Conservation (phyloP, 345 rosid genomes). For the Chamaenerion angustifolium region DNA sequence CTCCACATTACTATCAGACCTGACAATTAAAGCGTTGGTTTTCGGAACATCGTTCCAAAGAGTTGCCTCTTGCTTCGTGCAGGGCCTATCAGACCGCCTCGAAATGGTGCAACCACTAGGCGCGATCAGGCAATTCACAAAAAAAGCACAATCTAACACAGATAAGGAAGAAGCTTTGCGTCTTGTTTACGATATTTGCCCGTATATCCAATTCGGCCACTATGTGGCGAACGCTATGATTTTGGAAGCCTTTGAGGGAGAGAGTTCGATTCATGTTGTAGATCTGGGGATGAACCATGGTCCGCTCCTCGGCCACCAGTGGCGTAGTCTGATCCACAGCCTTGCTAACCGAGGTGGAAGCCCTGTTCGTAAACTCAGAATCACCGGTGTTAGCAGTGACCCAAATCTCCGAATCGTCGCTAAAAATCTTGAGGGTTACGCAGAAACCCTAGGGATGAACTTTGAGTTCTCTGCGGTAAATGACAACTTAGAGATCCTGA, state of each 20-base stretch:
- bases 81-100: constrained; percentile 34
- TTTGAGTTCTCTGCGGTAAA: constrained; percentile 17
- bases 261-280: constrained; percentile 41
- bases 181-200: constrained; percentile 30
- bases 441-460: constrained; percentile 12
- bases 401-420: constrained; percentile 19
- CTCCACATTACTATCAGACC: constrained; percentile 27
- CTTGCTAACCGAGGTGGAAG: constrained; percentile 17
- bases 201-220: constrained; percentile 37
- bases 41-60: constrained; percentile 35
- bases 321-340: constrained; percentile 22
- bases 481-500: constrained; percentile 25
- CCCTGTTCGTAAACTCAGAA: constrained; percentile 18
- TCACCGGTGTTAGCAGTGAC: constrained; percentile 17
- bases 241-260: constrained; percentile 46
- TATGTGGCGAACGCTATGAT: constrained; percentile 28
- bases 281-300: constrained; percentile 36
- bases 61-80: constrained; percentile 38
- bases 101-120: constrained; percentile 26
- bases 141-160: neutral
- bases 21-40: constrained; percentile 25
- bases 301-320: constrained; percentile 25
- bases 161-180: constrained; percentile 31
- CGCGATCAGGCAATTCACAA: constrained; percentile 2
- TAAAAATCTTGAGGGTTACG: constrained; percentile 13